phyloP scores from a whole-genome alignment of 441 rosid genomes.

The Erodium trifolium region DNA sequence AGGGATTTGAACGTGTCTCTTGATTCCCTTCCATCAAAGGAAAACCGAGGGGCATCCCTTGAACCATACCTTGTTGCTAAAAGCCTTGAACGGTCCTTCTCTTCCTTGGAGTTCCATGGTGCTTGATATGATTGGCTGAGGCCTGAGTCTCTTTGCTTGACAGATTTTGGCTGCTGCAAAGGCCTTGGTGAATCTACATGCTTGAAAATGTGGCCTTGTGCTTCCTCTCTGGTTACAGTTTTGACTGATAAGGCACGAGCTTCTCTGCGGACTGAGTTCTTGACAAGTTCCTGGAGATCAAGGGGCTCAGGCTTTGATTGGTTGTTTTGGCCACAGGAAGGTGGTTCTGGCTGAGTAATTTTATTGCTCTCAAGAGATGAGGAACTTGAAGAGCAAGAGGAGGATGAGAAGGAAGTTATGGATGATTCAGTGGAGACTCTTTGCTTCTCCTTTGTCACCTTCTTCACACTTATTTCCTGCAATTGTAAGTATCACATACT shows the following conservation, averaged over 20 bases:
- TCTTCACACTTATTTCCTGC: slow-evolving; percentile 51
- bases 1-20: slow-evolving; percentile 40
- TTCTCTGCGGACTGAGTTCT: slow-evolving; percentile 31
- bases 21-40: slow-evolving; percentile 74
- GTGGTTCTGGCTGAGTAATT: slow-evolving; percentile 40
- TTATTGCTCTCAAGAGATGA: slow-evolving; percentile 51
- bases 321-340: slow-evolving; percentile 21
- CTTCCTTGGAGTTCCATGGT: slow-evolving; percentile 27
- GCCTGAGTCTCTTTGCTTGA: slow-evolving; percentile 30
- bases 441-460: slow-evolving; percentile 44
- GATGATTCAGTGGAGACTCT: slow-evolving; percentile 65
- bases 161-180: slow-evolving; percentile 34
- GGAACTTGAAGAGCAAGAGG: slow-evolving; percentile 67
- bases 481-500: slow-evolving; percentile 26
- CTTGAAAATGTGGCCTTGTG: slow-evolving; percentile 36
- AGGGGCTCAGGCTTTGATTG: slow-evolving; percentile 31
- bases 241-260: slow-evolving; percentile 32
- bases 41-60: slow-evolving; percentile 65
- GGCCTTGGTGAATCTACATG: slow-evolving; percentile 72
- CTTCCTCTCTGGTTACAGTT: slow-evolving; percentile 27
- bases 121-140: slow-evolving; percentile 21
- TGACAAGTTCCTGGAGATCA: slow-evolving; percentile 30
- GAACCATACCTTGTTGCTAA: slow-evolving; percentile 43
- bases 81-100: slow-evolving; percentile 21
- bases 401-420: slow-evolving; percentile 59